These are phyloP conservation scores for Xylariaceae sp. DNA, from an alignment of 2,329 filamentous ascomycete species.

Conservation along the genomic window DNA sequence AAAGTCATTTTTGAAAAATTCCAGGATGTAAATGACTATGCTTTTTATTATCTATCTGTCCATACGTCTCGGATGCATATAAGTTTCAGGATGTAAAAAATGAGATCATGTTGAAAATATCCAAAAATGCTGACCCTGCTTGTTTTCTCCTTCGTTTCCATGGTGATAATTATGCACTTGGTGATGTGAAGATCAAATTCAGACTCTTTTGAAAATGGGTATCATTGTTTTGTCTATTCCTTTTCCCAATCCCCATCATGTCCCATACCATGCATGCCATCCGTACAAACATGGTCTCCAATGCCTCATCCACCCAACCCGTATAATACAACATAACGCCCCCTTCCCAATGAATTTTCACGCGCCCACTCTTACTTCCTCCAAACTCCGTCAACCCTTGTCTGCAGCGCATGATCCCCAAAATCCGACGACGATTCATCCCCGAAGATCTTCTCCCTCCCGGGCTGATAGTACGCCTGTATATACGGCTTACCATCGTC, in stretches of 20 bases:
- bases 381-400: constrained; percentile 10
- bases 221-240: no score
- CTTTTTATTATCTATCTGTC: no score
- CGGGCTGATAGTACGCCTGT: background rate
- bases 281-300: no score
- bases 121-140: no score
- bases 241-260: no score
- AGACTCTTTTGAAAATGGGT: no score
- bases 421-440: constrained; percentile 3
- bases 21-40: background rate
- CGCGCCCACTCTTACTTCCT: background rate
- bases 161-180: background rate
- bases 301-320: no score
- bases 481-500: background rate
- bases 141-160: no score
- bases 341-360: background rate
- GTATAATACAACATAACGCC: no score
- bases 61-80: no score
- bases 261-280: no score
- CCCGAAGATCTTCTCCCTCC: background rate
- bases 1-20: background rate
- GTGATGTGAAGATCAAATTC: no score
- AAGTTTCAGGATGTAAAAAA: background rate
- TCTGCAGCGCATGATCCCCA: constrained; percentile 11
- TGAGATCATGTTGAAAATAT: background rate